Evolutionary conservation across 352 stramenopile genomes (phyloP).

Genomic region (Phytophthora kernoviae): DNA sequence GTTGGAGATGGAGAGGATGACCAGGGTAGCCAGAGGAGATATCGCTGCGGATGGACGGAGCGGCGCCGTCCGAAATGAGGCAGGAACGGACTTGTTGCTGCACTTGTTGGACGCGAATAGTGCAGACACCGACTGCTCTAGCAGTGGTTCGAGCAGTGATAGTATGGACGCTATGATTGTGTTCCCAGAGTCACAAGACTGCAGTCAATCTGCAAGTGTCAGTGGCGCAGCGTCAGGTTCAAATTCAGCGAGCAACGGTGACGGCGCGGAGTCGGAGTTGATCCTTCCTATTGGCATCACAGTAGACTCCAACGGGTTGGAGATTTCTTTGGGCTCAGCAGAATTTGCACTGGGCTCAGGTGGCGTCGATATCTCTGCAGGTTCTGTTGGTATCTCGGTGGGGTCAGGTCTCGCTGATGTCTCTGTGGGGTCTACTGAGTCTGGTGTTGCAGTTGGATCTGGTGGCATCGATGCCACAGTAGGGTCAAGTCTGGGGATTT

Average conservation of each 20-base stretch:
- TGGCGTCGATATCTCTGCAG: conserved; percentile 5
- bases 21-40: conserved; percentile 19
- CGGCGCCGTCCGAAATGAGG: not conserved
- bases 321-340: conserved; percentile 14
- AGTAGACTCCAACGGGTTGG: conserved; percentile 8
- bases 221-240: conserved; percentile 13
- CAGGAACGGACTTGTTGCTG: conserved; percentile 13
- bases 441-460: conserved; percentile 9
- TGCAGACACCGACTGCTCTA: conserved; percentile 12
- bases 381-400: conserved; percentile 8
- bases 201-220: conserved; percentile 19
- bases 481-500: conserved; percentile 7
- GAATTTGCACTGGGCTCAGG: not conserved
- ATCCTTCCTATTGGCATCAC: conserved; percentile 13
- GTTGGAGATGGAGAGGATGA: conserved; percentile 27
- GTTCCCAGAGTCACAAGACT: conserved; percentile 22
- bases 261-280: conserved; percentile 3
- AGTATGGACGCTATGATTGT: conserved; percentile 15
- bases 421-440: conserved; percentile 7
- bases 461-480: conserved; percentile 11
- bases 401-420: not conserved
- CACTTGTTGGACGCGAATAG: conserved; percentile 8
- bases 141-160: conserved; percentile 3
- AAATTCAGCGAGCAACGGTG: conserved; percentile 6
- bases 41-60: conserved; percentile 15